phyloP scores from a whole-genome alignment of 768 basidiomycete species.

The Boletus subcaerulescens region DNA sequence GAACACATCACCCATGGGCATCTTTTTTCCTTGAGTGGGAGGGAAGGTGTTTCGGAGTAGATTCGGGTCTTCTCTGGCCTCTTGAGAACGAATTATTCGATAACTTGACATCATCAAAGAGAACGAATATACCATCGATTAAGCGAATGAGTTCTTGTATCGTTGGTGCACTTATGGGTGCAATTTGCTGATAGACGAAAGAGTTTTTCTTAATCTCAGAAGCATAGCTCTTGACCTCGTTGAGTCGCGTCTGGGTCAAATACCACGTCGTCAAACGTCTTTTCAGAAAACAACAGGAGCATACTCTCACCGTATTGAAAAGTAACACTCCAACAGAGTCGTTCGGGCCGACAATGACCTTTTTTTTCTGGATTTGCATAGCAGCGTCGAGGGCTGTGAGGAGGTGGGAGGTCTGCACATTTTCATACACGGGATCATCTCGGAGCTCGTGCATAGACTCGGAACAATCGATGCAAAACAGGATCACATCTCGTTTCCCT shows the following conservation, averaged over 20 bases:
- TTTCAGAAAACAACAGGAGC: not conserved
- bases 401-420: conserved; percentile 70
- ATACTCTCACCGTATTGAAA: conserved; percentile 79
- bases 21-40: conserved; percentile 52
- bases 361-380: conserved; percentile 84
- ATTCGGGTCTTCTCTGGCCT: conserved; percentile 59
- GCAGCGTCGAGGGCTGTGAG: conserved; percentile 79
- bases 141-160: conserved; percentile 78
- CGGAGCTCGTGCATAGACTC: conserved; percentile 78
- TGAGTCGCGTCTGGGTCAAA: conserved; percentile 20
- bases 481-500: conserved; percentile 76
- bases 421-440: conserved; percentile 64
- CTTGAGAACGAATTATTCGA: conserved; percentile 36
- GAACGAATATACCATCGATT: conserved; percentile 58
- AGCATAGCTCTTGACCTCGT: conserved; percentile 36
- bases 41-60: conserved; percentile 60
- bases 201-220: conserved; percentile 68
- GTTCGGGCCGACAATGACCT: conserved; percentile 83
- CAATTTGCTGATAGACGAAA: conserved; percentile 73
- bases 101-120: not conserved
- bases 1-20: conserved; percentile 87
- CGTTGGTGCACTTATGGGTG: conserved; percentile 73
- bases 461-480: conserved; percentile 97
- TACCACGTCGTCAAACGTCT: not conserved
- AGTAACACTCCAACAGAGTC: conserved; percentile 89